A percentile compares a stretch with the other conserved stretches of the same genome.
These are phyloP conservation scores for Populus euphratica DNA, from an alignment of 345 rosid species.

Conservation along the genomic window DNA sequence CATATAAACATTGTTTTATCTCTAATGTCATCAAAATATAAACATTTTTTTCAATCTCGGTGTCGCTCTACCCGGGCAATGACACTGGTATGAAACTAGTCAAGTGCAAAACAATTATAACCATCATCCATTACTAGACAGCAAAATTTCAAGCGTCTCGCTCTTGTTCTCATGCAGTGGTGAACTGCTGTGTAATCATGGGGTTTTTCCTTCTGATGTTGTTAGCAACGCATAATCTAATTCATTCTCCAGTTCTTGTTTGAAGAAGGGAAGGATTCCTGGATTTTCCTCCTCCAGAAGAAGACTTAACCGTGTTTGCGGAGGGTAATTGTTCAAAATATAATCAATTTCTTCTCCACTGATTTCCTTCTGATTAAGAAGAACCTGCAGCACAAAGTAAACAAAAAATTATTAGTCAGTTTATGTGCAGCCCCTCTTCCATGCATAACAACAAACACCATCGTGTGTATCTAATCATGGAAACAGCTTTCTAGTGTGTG, in stretches of 20 bases:
- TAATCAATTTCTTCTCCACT: slow-evolving; percentile 77
- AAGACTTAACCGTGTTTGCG: slow-evolving; percentile 55
- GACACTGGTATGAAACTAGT: too few relatives aligned
- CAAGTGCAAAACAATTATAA: too few relatives aligned
- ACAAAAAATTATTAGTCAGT: neutral
- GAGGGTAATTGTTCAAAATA: slow-evolving; percentile 72
- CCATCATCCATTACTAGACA: too few relatives aligned
- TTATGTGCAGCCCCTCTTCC: neutral
- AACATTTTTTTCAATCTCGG: too few relatives aligned
- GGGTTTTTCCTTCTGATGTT: slow-evolving; percentile 31
- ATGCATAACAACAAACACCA: neutral
- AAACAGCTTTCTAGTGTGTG: neutral
- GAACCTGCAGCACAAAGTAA: slow-evolving; percentile 47
- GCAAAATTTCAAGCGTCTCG: neutral
- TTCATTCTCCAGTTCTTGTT: slow-evolving; percentile 31
- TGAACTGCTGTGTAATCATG: neutral
- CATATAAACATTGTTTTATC: too few relatives aligned
- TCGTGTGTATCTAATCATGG: neutral
- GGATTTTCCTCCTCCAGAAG: slow-evolving; percentile 75
- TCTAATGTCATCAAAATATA: too few relatives aligned
- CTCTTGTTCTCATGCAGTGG: neutral
- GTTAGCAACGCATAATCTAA: slow-evolving; percentile 38
- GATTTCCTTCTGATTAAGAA: slow-evolving; percentile 67
- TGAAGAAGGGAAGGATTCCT: slow-evolving; percentile 54
- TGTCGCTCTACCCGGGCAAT: too few relatives aligned